These are phyloP conservation scores for Penicillium cataractarum DNA, from an alignment of 495 filamentous ascomycete genomes.

Conservation along the genomic window DNA sequence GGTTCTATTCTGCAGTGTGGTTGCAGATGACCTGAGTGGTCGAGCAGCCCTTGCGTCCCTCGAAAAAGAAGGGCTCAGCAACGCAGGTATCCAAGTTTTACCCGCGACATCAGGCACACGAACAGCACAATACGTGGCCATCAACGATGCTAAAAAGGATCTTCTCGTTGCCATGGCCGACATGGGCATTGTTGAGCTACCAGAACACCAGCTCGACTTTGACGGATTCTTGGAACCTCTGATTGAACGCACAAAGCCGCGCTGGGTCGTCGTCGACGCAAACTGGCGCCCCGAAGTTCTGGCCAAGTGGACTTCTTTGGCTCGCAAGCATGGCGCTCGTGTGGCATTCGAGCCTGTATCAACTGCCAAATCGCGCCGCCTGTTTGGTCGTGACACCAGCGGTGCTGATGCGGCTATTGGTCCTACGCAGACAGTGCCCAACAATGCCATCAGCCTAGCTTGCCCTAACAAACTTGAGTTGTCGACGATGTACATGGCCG, in stretches of 20 bases:
- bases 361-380: conserved; percentile 67
- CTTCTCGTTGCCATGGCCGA: conserved; percentile 90
- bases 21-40: conserved; percentile 79
- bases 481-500: conserved; percentile 69
- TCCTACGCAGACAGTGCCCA: conserved; percentile 56
- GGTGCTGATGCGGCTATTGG: conserved; percentile 32
- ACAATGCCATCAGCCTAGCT: conserved; percentile 64
- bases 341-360: conserved; percentile 95
- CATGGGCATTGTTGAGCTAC: conserved; percentile 78
- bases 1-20: conserved; percentile 71
- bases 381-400: conserved; percentile 55
- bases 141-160: conserved; percentile 83
- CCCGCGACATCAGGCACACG: conserved; percentile 52
- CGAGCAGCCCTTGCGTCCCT: conserved; percentile 67
- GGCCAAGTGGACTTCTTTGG: conserved; percentile 63
- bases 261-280: conserved; percentile 78
- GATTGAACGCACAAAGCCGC: conserved; percentile 58
- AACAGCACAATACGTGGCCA: conserved; percentile 88
- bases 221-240: conserved; percentile 62
- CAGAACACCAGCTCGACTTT: conserved; percentile 44
- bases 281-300: conserved; percentile 74
- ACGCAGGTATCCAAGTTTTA: conserved; percentile 61
- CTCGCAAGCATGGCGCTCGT: conserved; percentile 52
- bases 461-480: conserved; percentile 87
- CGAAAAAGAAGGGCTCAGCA: conserved; percentile 62